Evolutionary conservation across 164 flowering plant genomes (phyloP), one percentile per base, ranked within the genome.

Genomic region (Umbellularia californica): DNA sequence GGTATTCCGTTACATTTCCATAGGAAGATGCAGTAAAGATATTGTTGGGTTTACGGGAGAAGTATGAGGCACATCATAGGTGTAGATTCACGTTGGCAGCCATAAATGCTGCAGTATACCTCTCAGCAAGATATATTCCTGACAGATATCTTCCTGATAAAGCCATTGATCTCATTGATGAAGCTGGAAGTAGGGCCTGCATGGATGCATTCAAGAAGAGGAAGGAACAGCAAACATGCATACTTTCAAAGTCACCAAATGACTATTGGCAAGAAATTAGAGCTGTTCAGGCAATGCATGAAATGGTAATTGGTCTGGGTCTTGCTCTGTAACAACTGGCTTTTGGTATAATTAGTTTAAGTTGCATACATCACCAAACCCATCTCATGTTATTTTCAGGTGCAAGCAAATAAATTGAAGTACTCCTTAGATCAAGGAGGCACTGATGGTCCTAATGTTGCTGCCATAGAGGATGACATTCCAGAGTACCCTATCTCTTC

Each of bases 121-220:
- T 93, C 23, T 89, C 97, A 65, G 85, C 89, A 75, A 89, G 94
- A 80, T 93, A 91, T 75, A 93, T 93, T 74, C 73, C 91, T 69
- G 97, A 90, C 79, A 84, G 98, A 75, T 76, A 83, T 82, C 95
- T 94, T 75, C 98, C 98, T 50, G 98, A 94, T 79, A 94, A 94
- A 82, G 98, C 98, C 30, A 94, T 94, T 76, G 98, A 94, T 81
- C 94, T 94, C 77, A 86, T 94, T 74, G 98, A 94, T 73, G 98
- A 94, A 83, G 98, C 97, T 20, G 97, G 97, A 78, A 92, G 97
- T 82, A 87, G 87, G 83, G 91, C 95, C 72, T 90, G 87, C 69
- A 90, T 90, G 72, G 86, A 87, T 76, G 86, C 92, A 30, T 88
- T 77, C 77, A 86, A 75, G 81, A 87, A 81, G 81, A 90, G 77